Conservation (phyloP, 129 eudicot genomes). For the Flaveria brownii region DNA sequence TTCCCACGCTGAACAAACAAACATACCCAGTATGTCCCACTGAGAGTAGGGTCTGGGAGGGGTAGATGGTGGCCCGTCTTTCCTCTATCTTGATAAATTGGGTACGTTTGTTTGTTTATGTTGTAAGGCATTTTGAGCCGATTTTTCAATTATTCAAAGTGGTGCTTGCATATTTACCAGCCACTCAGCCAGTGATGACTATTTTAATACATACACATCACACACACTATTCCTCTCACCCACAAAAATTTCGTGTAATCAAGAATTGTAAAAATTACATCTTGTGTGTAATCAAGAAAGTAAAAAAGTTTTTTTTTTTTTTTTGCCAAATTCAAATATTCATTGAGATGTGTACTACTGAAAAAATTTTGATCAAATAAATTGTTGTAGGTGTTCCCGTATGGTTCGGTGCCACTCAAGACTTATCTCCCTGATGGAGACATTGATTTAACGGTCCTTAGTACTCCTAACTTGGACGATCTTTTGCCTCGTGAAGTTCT, state of each 20-base stretch:
- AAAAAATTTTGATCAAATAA: not conserved
- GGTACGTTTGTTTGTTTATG: not conserved
- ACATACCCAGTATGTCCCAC: too few species aligned
- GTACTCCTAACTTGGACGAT: conserved; percentile 49
- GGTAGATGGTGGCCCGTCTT: too few species aligned
- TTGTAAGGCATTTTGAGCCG: not conserved
- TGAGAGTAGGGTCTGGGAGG: too few species aligned
- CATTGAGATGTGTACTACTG: conserved; percentile 9
- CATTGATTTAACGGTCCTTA: conserved; percentile 77
- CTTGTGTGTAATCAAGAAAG: too few species aligned
- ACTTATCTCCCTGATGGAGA: conserved; percentile 98
- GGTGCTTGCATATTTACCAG: not conserved
- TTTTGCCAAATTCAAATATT: not conserved
- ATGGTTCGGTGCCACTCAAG: conserved; percentile 95
- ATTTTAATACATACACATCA: not conserved
- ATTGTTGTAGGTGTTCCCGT: conserved; percentile 67
- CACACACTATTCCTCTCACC: not conserved
- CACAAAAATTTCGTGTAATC: not conserved
- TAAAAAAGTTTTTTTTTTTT: too few species aligned
- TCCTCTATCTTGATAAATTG: too few species aligned
- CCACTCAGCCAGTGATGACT: not conserved
- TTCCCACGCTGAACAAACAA: not conserved
- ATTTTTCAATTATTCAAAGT: not conserved
- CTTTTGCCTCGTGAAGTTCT: conserved; percentile 66
- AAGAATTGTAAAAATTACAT: not conserved